Evolutionary conservation across 2,329 filamentous ascomycete genomes (phyloP).

Genomic region (Truncatella angustata): DNA sequence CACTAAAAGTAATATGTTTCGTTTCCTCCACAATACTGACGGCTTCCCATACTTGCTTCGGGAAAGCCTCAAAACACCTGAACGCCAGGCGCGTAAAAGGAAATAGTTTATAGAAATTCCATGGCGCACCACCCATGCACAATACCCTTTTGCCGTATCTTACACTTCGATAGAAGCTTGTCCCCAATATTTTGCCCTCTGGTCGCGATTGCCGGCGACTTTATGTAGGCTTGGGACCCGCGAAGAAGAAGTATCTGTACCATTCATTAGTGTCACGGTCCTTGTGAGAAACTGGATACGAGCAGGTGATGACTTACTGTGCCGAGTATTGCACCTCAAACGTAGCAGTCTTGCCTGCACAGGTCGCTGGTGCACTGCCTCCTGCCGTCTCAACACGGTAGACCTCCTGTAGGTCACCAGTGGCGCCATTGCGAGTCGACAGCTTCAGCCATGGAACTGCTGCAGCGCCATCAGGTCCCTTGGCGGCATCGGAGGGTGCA

Average conservation of each 20-base stretch:
- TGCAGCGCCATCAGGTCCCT: constrained; percentile 60
- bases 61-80: constrained; percentile 5
- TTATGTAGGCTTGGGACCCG: constrained; percentile 7
- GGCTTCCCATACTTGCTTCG: background rate
- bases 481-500: constrained; percentile 61
- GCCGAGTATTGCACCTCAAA: constrained; percentile 81
- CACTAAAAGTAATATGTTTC: background rate
- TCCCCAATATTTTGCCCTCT: too few species aligned
- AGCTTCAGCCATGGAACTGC: constrained; percentile 84
- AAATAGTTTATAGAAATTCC: background rate
- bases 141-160: too few species aligned
- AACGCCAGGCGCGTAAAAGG: constrained; percentile 1
- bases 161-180: too few species aligned
- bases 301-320: constrained; percentile 64
- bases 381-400: constrained; percentile 85
- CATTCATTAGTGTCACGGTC: background rate
- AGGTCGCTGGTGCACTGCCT: constrained; percentile 72
- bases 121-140: too few species aligned
- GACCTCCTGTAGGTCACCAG: constrained; percentile 67
- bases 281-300: too few species aligned
- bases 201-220: too few species aligned
- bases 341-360: constrained; percentile 57
- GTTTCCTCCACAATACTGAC: background rate
- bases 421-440: constrained; percentile 50
- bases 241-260: constrained; percentile 30